A percentile compares a stretch with the other conserved stretches of the same genome.
Evolutionary conservation across 2,329 filamentous ascomycete genomes (phyloP).

Genomic region (Chaetomiaceae sp.): DNA sequence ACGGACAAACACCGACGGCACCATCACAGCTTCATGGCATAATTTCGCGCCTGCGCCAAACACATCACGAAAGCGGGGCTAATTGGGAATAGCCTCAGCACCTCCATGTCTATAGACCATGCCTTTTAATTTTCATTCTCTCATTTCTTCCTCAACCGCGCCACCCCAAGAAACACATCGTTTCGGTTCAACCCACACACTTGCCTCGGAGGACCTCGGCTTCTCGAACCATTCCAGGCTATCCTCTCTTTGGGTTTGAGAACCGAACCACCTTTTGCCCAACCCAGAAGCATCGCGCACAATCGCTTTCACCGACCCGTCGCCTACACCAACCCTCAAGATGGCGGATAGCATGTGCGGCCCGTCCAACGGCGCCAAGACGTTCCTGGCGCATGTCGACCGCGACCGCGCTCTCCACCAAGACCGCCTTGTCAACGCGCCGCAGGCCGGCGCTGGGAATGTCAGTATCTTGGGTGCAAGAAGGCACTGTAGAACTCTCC

Average conservation of each 20-base stretch:
- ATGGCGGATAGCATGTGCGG: constrained; percentile 57
- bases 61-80: constrained; percentile 2
- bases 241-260: constrained; percentile 1
- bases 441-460: constrained; percentile 18
- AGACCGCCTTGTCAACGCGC: constrained; percentile 50
- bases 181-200: constrained; percentile 8
- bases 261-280: not conserved
- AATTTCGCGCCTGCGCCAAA: constrained; percentile 2
- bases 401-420: constrained; percentile 68
- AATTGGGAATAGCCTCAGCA: constrained; percentile 10
- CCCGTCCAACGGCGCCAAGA: constrained; percentile 70
- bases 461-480: constrained; percentile 21
- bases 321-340: constrained; percentile 15
- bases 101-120: constrained; percentile 5
- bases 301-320: not conserved
- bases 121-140: not conserved
- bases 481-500: not conserved
- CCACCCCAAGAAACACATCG: not conserved
- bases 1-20: not conserved
- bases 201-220: constrained; percentile 18
- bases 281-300: not conserved
- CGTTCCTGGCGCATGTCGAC: constrained; percentile 64
- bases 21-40: constrained; percentile 12
- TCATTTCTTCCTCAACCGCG: constrained; percentile 5
- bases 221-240: constrained; percentile 3